Evolutionary conservation across 345 rosid species (phyloP).

Genomic region (Aquilaria sinensis): DNA sequence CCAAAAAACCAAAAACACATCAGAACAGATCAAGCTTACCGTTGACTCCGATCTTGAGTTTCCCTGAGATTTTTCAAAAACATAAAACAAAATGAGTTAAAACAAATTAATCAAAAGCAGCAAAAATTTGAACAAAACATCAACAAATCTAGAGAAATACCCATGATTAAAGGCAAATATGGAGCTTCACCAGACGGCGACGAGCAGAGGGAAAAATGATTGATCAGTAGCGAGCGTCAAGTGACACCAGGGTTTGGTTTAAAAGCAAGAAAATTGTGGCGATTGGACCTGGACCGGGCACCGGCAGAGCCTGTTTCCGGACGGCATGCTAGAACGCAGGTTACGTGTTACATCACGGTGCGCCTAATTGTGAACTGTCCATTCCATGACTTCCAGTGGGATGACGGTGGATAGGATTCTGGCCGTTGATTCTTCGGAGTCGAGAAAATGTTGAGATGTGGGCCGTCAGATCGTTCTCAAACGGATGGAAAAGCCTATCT

Average conservation of each 20-base stretch:
- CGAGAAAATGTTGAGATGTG: background rate
- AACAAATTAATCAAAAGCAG: background rate
- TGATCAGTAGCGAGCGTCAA: background rate
- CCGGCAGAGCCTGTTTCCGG: slow-evolving; percentile 10
- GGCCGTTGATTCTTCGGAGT: slow-evolving; percentile 2
- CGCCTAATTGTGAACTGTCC: background rate
- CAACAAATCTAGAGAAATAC: background rate
- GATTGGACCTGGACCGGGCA: background rate
- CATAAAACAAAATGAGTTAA: background rate
- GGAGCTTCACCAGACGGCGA: background rate
- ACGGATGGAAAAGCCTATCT: background rate
- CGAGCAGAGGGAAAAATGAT: background rate
- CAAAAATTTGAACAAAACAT: background rate
- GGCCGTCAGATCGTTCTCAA: slow-evolving; percentile 13
- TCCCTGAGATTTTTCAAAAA: slow-evolving; percentile 15
- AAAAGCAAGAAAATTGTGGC: background rate
- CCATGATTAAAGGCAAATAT: slow-evolving; percentile 7
- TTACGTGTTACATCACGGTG: background rate
- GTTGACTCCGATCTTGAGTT: slow-evolving; percentile 62
- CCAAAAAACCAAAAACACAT: background rate
- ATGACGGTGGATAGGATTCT: background rate
- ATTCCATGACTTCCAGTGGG: slow-evolving; percentile 3
- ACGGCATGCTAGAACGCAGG: background rate
- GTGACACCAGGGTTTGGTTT: background rate
- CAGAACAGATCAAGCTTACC: slow-evolving; percentile 22